Evolutionary conservation across 306 rosid genomes (phyloP).

Genomic region (Ceratonia siliqua): DNA sequence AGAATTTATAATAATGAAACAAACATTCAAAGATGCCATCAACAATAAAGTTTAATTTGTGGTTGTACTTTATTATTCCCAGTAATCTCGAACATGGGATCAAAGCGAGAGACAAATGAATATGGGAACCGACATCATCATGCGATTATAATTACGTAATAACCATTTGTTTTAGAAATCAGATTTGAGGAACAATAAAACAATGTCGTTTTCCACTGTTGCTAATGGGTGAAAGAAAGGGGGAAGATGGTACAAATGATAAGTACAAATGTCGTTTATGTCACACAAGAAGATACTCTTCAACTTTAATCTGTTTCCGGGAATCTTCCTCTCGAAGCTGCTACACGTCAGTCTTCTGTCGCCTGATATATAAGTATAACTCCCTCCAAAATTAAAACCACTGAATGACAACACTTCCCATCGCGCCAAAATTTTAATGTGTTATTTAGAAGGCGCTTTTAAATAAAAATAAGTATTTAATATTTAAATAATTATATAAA

Average conservation of each 20-base stretch:
- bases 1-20: too few relatives aligned
- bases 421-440: not conserved
- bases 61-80: too few relatives aligned
- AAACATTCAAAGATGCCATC: too few relatives aligned
- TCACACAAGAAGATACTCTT: not conserved
- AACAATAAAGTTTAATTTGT: too few relatives aligned
- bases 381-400: not conserved
- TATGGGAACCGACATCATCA: not conserved
- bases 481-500: too few relatives aligned
- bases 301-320: constrained; percentile 36
- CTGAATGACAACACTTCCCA: not conserved
- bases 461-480: too few relatives aligned
- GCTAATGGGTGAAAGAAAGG: not conserved
- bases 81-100: too few relatives aligned
- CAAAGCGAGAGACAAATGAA: too few relatives aligned
- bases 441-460: too few relatives aligned
- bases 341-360: not conserved
- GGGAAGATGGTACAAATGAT: not conserved
- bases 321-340: constrained; percentile 62
- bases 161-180: not conserved
- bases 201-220: constrained; percentile 32
- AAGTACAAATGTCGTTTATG: constrained; percentile 6
- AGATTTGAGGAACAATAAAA: not conserved
- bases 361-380: not conserved
- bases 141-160: constrained; percentile 30